These are phyloP conservation scores for Choiromyces venosus DNA, from an alignment of 495 filamentous ascomycete species.

Conservation along the genomic window DNA sequence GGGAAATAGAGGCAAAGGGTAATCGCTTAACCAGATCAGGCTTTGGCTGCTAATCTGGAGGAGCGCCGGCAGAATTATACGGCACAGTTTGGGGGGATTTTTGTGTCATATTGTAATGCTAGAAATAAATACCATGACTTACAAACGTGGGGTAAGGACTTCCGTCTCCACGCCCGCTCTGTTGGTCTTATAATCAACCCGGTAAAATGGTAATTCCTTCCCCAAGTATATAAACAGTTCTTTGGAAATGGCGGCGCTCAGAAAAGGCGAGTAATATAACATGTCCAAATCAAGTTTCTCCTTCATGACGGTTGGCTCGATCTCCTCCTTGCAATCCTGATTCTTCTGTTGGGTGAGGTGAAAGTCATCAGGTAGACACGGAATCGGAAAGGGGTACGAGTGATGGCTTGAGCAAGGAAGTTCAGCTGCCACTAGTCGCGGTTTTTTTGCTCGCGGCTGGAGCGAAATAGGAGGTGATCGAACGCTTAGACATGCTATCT, in stretches of 20 bases:
- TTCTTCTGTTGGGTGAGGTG: conserved; percentile 42
- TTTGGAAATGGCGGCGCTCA: conserved; percentile 49
- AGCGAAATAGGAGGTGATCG: conserved; percentile 25
- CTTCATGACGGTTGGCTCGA: conserved; percentile 43
- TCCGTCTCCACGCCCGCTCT: conserved; percentile 53
- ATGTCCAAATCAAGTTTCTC: conserved; percentile 62
- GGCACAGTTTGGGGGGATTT: background rate
- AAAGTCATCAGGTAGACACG: conserved; percentile 48
- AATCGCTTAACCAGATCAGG: background rate
- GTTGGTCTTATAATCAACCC: conserved; percentile 64
- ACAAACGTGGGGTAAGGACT: conserved; percentile 60
- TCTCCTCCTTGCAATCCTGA: conserved; percentile 40
- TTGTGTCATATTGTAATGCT: background rate
- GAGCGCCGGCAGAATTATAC: background rate
- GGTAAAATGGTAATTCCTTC: conserved; percentile 61
- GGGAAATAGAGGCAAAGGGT: background rate
- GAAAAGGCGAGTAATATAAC: conserved; percentile 62
- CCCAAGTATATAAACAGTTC: conserved; percentile 63
- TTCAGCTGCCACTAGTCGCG: background rate
- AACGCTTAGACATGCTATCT: conserved; percentile 18
- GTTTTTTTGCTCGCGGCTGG: conserved; percentile 11
- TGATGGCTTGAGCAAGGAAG: conserved; percentile 47
- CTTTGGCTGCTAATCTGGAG: background rate
- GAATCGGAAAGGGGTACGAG: conserved; percentile 60
- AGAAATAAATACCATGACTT: conserved; percentile 14